Base-by-base conservation (phyloP, 371 early-diverging fungal species). In the Mortierella sp. region DNA sequence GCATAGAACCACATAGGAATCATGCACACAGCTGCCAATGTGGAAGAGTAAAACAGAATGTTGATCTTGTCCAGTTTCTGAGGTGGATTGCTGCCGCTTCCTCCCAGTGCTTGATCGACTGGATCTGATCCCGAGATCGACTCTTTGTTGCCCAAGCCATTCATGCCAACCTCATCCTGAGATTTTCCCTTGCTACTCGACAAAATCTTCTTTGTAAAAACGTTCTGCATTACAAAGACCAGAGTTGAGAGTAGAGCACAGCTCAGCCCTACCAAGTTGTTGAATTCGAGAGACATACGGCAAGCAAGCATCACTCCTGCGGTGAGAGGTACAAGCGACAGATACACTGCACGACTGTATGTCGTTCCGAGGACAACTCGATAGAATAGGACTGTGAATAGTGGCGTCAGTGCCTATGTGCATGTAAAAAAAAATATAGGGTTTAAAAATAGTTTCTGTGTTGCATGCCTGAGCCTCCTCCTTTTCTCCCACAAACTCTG, bases 351-450 rank as follows among this genome's bases (percentile, higher is more conserved):
- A 3, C 83, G 78, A 9, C 93, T 81, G 72, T 95, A 95, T 18
- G 73, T 75, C 39, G 93, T 91, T 52, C 86, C 74, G 68, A 91
- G 95, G 35, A 93, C 73, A 45, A 94, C 81, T 30, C 93, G 87
- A 75, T 93, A 95, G 30, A 94, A 87, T 26, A 92, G 54, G 1
- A 96, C 95, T 0, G 97, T 96, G 77, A 97, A 96, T 12, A 97
- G 86, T 14, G 97, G 97, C 9, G 96, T 92, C 6, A 96, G 77
- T 8, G 95, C 95, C 95, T 96, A 77, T 22, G 37, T 12, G 35
- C 0, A 60, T 3, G 49, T 18, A 8, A 79, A 59, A 28, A n/a
- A 52, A 16, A 62, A 45, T 10, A 14, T 18, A 22, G 40, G n/a
- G 5, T 18, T 28, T 43, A 52, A 55, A 60, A 60, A 72, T 49